Percentiles rank a stretch among this genome's conserved stretches.
phyloP scores from a whole-genome alignment of 345 rosid genomes.

The Lepidium africanum region DNA sequence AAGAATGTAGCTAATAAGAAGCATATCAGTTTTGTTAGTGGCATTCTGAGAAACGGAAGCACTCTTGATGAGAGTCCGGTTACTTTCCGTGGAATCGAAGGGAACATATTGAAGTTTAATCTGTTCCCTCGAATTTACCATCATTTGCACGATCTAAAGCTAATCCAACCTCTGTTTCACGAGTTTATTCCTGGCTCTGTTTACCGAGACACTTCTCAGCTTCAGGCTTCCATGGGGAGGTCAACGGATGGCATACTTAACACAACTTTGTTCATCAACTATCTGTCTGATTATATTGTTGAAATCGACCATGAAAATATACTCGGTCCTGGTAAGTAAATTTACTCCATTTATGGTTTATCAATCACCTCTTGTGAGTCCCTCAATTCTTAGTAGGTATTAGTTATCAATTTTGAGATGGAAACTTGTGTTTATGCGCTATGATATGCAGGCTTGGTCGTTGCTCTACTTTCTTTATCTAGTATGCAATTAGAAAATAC shows the following conservation, averaged over 20 bases:
- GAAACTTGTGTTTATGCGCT: neutral
- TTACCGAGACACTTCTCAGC: slow-evolving; percentile 48
- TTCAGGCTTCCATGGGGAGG: slow-evolving; percentile 62
- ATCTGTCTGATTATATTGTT: slow-evolving; percentile 72
- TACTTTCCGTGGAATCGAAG: slow-evolving; percentile 68
- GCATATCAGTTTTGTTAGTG: slow-evolving; percentile 74
- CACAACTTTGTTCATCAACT: slow-evolving; percentile 67
- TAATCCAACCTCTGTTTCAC: slow-evolving; percentile 84
- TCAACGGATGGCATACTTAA: slow-evolving; percentile 64
- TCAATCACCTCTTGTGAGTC: neutral
- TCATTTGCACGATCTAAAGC: slow-evolving; percentile 57
- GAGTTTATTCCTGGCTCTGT: slow-evolving; percentile 79
- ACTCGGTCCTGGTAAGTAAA: slow-evolving; percentile 76
- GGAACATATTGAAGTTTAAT: slow-evolving; percentile 70
- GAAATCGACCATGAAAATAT: slow-evolving; percentile 67
- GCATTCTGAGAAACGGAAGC: slow-evolving; percentile 61
- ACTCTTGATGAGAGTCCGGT: slow-evolving; percentile 51
- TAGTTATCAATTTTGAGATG: neutral
- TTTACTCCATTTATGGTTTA: neutral
- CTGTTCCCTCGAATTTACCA: slow-evolving; percentile 72
- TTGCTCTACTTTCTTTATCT: neutral
- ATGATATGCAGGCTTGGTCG: neutral
- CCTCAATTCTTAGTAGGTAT: neutral
- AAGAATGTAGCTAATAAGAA: slow-evolving; percentile 39
- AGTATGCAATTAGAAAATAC: neutral